phyloP scores from a whole-genome alignment of 176 grass and related monocot species.

The Hyparrhenia diplandra region DNA sequence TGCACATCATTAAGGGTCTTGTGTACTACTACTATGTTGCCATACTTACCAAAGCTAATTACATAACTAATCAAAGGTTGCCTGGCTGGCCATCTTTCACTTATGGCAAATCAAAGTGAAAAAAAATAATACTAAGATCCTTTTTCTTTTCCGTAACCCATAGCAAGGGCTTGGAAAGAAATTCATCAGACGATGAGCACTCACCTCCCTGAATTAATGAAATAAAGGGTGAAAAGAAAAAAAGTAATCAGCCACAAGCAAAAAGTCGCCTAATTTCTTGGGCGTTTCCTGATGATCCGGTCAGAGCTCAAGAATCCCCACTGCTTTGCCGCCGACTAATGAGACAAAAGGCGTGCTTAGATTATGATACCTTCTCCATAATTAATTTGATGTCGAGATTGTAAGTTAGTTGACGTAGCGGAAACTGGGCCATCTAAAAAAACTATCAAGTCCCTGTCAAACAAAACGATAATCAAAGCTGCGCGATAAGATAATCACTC shows the following conservation, averaged over 20 bases:
- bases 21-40: neutral
- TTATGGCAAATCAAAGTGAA: slow-evolving; percentile 7
- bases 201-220: neutral
- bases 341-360: slow-evolving; percentile 29
- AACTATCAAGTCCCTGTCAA: slow-evolving; percentile 28
- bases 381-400: slow-evolving; percentile 26
- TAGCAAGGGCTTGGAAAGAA: neutral
- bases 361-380: slow-evolving; percentile 1
- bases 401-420: slow-evolving; percentile 25
- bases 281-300: neutral
- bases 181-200: neutral
- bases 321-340: slow-evolving; percentile 17
- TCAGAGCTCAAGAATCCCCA: slow-evolving; percentile 25
- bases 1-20: neutral
- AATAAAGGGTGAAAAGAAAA: neutral
- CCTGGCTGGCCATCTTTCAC: neutral
- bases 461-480: slow-evolving; percentile 26
- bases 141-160: neutral
- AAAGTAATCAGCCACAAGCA: neutral
- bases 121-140: neutral
- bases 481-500: neutral
- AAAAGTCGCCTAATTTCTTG: neutral
- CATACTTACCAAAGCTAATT: slow-evolving; percentile 3
- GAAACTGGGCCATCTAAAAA: slow-evolving; percentile 30
- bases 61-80: neutral